Percentiles rank a stretch among this genome's conserved stretches.
Conservation (phyloP, 768 basidiomycete species). For the Mycena chlorophos region DNA sequence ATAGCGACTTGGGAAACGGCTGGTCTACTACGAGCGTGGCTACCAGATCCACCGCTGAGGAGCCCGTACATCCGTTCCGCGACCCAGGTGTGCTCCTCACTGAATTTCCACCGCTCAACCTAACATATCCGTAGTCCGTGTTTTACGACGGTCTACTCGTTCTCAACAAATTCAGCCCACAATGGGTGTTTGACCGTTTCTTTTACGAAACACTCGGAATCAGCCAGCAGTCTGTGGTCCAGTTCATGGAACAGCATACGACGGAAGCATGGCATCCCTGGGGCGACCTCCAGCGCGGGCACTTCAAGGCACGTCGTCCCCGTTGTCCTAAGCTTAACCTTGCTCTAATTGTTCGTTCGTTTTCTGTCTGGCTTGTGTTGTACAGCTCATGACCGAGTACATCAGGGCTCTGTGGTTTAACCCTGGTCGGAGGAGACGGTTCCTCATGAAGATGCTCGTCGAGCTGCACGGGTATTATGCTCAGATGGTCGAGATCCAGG, state of each 20-base stretch:
- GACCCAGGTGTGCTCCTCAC: constrained; percentile 49
- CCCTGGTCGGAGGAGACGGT: constrained; percentile 63
- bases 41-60: constrained; percentile 38
- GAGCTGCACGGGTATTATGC: constrained; percentile 71
- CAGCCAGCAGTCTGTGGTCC: constrained; percentile 47
- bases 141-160: constrained; percentile 60
- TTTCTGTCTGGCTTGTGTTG: not conserved
- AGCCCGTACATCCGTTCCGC: constrained; percentile 64
- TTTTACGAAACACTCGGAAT: constrained; percentile 63
- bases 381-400: constrained; percentile 58
- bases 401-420: constrained; percentile 67
- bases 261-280: constrained; percentile 39
- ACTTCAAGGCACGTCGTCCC: constrained; percentile 41
- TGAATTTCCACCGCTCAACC: constrained; percentile 4
- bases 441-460: constrained; percentile 60
- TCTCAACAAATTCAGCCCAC: constrained; percentile 48
- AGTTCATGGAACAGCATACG: constrained; percentile 42
- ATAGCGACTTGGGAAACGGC: constrained; percentile 65
- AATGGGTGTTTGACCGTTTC: constrained; percentile 63
- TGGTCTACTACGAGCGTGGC: constrained; percentile 53
- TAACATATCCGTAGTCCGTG: constrained; percentile 43
- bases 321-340: not conserved
- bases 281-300: constrained; percentile 38
- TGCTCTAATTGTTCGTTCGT: constrained; percentile 9
- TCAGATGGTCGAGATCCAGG: constrained; percentile 33